These are phyloP conservation scores for Volvariella surrecta DNA, from an alignment of 1,284 basidiomycete genomes.

Conservation along the genomic window DNA sequence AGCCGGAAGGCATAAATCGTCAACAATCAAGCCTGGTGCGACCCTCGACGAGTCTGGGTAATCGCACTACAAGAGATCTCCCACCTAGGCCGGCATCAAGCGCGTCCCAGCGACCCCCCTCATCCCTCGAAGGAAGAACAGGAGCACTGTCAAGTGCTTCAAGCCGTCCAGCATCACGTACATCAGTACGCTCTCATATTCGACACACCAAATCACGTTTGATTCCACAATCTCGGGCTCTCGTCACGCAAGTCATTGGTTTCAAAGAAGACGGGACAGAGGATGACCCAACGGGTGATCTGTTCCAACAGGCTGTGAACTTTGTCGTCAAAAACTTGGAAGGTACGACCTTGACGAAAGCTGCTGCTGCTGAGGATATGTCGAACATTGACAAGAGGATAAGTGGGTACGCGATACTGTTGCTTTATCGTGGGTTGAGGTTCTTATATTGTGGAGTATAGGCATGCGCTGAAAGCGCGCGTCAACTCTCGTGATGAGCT, in stretches of 20 bases:
- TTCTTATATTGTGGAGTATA: slow-evolving; percentile 16
- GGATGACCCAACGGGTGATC: slow-evolving; percentile 32
- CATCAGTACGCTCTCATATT: slow-evolving; percentile 22
- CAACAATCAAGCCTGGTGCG: neutral
- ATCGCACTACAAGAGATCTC: neutral
- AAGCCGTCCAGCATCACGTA: slow-evolving; percentile 26
- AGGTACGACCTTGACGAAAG: slow-evolving; percentile 38
- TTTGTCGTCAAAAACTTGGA: slow-evolving; percentile 41
- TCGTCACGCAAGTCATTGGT: slow-evolving; percentile 47
- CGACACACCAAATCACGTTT: slow-evolving; percentile 30
- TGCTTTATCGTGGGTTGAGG: slow-evolving; percentile 4
- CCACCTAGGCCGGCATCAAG: slow-evolving; percentile 8
- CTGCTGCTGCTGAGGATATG: slow-evolving; percentile 47
- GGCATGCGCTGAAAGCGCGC: slow-evolving; percentile 58
- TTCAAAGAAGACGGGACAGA: slow-evolving; percentile 28
- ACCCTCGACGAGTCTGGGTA: neutral
- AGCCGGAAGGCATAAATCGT: no score
- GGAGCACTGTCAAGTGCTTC: slow-evolving; percentile 8
- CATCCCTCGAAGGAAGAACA: neutral
- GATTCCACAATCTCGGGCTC: slow-evolving; percentile 40
- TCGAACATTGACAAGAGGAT: slow-evolving; percentile 44
- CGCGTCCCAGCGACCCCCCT: neutral
- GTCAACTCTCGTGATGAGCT: slow-evolving; percentile 53
- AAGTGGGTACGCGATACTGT: slow-evolving; percentile 35
- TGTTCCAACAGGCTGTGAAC: slow-evolving; percentile 43